Conservation (phyloP, 2,329 filamentous ascomycete species). For the Colletotrichum liriopes region DNA sequence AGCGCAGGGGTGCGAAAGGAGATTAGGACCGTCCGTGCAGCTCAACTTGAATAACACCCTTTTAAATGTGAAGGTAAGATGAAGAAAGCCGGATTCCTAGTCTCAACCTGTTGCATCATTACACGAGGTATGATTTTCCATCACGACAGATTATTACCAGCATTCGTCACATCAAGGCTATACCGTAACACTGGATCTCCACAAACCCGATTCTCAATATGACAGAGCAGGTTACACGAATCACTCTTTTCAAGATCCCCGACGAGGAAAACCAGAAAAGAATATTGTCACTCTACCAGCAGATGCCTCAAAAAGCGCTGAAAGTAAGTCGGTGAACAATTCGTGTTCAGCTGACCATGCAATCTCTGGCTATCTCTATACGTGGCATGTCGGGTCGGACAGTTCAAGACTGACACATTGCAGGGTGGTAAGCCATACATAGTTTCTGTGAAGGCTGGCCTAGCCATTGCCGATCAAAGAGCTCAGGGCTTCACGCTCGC, state of each 20-base stretch:
- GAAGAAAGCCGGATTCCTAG: not conserved
- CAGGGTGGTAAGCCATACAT: constrained; percentile 77
- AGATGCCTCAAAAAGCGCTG: constrained; percentile 51
- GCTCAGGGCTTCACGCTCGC: constrained; percentile 72
- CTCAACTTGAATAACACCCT: not conserved
- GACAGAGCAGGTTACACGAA: constrained; percentile 46
- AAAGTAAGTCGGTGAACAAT: constrained; percentile 47
- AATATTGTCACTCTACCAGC: constrained; percentile 51
- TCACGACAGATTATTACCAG: not conserved
- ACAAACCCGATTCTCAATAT: not conserved
- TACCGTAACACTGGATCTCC: not conserved
- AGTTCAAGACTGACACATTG: not conserved
- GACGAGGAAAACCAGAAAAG: constrained; percentile 50
- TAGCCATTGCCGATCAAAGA: constrained; percentile 67
- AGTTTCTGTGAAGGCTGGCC: constrained; percentile 62
- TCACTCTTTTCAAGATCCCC: constrained; percentile 58
- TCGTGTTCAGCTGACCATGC: too few relatives aligned
- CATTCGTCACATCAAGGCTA: not conserved
- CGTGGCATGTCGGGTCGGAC: not conserved
- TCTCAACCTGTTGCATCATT: not conserved
- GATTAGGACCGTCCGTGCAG: not conserved
- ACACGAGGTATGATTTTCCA: not conserved
- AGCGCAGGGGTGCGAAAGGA: too few relatives aligned
- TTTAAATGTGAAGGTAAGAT: not conserved
- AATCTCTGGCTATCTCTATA: not conserved